phyloP scores from a whole-genome alignment of 202 grass and related monocot species.

The Carex arenaria region DNA sequence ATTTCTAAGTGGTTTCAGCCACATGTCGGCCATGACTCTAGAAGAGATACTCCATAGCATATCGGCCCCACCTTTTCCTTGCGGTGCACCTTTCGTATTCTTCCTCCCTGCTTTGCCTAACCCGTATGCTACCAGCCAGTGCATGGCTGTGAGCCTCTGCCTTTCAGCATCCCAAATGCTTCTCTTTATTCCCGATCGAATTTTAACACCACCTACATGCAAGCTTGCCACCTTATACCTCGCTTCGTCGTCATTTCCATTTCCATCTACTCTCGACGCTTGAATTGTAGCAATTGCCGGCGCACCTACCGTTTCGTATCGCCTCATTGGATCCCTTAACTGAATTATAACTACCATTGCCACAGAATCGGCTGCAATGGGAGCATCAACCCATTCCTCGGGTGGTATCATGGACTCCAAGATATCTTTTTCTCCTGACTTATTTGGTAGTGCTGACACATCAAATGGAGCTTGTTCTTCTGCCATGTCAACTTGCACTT shows the following conservation, averaged over 20 bases:
- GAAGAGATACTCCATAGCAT: conserved; percentile 86
- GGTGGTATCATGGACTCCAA: conserved; percentile 50
- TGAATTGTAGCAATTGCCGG: conserved; percentile 64
- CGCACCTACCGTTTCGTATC: conserved; percentile 77
- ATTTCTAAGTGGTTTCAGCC: conserved; percentile 84
- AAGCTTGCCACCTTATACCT: conserved; percentile 69
- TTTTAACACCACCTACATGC: conserved; percentile 61
- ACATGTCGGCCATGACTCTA: conserved; percentile 92
- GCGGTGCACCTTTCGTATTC: background rate
- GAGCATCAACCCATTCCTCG: conserved; percentile 49
- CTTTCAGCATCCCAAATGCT: conserved; percentile 76
- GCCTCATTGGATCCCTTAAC: conserved; percentile 75
- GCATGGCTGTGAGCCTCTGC: conserved; percentile 83
- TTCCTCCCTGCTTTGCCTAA: conserved; percentile 62
- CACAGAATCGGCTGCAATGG: conserved; percentile 20
- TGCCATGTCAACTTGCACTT: conserved; percentile 61
- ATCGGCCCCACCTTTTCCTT: conserved; percentile 39
- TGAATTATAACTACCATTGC: conserved; percentile 56
- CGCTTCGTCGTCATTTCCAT: conserved; percentile 35
- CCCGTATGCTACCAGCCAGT: conserved; percentile 91
- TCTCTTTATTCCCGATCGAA: conserved; percentile 34
- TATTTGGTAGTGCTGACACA: conserved; percentile 29
- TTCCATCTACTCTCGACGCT: conserved; percentile 22
- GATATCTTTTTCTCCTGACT: conserved; percentile 11
- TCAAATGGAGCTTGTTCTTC: conserved; percentile 69